Evolutionary conservation across 169 alveolate species (phyloP), one percentile per base, ranked within the genome.

Genomic region (Plasmodium vinckei): DNA sequence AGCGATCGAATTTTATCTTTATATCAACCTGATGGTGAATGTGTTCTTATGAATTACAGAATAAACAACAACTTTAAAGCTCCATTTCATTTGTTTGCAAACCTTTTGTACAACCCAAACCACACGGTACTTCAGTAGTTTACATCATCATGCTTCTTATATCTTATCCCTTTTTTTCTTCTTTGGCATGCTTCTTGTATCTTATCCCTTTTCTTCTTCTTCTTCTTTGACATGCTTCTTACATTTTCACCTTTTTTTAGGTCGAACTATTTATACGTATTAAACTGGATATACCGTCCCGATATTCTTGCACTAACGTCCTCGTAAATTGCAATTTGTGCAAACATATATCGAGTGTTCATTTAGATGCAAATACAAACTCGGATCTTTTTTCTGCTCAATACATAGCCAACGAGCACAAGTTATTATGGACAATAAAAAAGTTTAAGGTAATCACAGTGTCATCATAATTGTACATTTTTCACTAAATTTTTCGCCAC

Each of bases 1-100:
- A 71, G 82, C 1, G 94, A 91, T 15, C 95, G 95, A 63, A 95
- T 97, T 3, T 90, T 97, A 42, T 94, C 97, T 63, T 96, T 98
- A 65, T 77, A 92, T 44, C 99, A 99, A 9, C 99, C 99, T 1
- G 99, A 97, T 82, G 99, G 99, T n/a, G 99, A 97, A 88, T 97
- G 97, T 72, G 95, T 96, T 72, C 97, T 97, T 42, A 96, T 98
- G 99, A 97, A 98, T 86, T 98, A 98, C 89, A 91, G 98, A 79
- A 95, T 97, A 23, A 87, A 94, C 10, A 91, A 90, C 49, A 94
- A 93, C 17, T 71, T 87, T 33, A 75, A 87, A n/a, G 95, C 94
- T 0, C 97, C 97, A 15, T 95, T 95, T 87, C 87, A 94, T 82
- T 54, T 91, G 4, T 70, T 72, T 46, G 94, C 95, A 5, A 54